Percentiles rank a stretch among this genome's conserved stretches.
Evolutionary conservation across 306 rosid species (phyloP).

Genomic region (Prunus davidiana): DNA sequence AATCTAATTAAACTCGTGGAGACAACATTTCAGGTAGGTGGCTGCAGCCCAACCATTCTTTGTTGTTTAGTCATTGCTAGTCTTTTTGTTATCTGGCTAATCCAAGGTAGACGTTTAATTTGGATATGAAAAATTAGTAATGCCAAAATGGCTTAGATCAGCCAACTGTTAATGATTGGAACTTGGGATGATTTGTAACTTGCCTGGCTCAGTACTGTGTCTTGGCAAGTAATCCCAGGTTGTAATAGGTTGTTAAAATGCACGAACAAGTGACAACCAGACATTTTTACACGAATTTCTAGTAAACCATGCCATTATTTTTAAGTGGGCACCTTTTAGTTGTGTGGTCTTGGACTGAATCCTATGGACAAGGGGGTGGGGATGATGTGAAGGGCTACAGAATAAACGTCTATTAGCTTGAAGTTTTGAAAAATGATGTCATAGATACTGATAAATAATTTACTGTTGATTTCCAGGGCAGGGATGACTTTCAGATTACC

Average conservation of each 20-base stretch:
- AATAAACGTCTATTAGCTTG: background rate
- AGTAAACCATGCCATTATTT: background rate
- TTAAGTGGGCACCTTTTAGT: background rate
- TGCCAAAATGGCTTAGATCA: background rate
- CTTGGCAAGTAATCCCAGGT: background rate
- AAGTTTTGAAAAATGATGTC: background rate
- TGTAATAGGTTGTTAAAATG: background rate
- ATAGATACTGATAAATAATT: slow-evolving; percentile 21
- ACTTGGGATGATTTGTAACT: background rate
- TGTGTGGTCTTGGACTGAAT: background rate
- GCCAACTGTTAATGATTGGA: background rate
- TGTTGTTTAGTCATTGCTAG: background rate
- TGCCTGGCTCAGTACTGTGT: background rate
- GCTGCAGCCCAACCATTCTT: slow-evolving; percentile 16
- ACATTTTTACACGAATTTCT: background rate
- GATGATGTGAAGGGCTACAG: background rate
- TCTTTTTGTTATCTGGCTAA: background rate
- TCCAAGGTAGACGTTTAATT: background rate
- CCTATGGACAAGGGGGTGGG: background rate
- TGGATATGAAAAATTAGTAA: background rate
- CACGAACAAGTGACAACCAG: background rate
- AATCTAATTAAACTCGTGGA: slow-evolving; percentile 70
- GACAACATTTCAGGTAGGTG: slow-evolving; percentile 84
- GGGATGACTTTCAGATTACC: slow-evolving; percentile 97
- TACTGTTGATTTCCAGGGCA: slow-evolving; percentile 65